Conservation (phyloP, 352 stramenopile genomes). For the Pythium volutum region DNA sequence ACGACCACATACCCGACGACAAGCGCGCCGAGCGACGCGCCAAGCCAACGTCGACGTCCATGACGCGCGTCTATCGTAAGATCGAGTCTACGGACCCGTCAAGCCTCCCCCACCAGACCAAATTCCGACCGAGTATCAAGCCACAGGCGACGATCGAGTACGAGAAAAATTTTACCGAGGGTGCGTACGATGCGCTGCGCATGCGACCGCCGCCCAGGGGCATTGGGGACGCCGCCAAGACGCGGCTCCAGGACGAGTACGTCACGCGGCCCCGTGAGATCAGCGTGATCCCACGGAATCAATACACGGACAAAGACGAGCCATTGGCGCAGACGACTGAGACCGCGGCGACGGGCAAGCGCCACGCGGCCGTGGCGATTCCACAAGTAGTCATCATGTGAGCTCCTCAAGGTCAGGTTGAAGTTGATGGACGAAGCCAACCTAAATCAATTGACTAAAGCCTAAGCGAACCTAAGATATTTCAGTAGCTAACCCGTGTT, state of each 20-base stretch:
- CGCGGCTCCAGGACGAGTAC: constrained; percentile 68
- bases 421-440: neutral
- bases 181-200: constrained; percentile 34
- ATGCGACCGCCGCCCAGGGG: constrained; percentile 38
- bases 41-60: constrained; percentile 33
- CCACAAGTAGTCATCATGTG: constrained; percentile 75
- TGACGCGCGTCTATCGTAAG: constrained; percentile 55
- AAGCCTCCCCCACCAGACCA: constrained; percentile 5
- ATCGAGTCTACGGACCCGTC: constrained; percentile 22
- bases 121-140: constrained; percentile 38
- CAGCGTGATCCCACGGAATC: constrained; percentile 46
- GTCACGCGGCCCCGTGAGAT: constrained; percentile 53
- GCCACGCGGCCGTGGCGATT: constrained; percentile 37
- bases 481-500: neutral
- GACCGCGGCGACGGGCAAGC: constrained; percentile 34
- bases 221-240: constrained; percentile 45
- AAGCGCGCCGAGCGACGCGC: constrained; percentile 23
- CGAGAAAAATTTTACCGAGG: constrained; percentile 41
- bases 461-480: neutral
- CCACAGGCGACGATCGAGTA: constrained; percentile 63
- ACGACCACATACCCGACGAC: constrained; percentile 43
- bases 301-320: constrained; percentile 16
- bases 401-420: neutral
- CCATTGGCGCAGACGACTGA: neutral
- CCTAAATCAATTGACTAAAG: neutral